Base-by-base conservation (phyloP, 495 filamentous ascomycete species). In the Neurospora tetrasperma region DNA sequence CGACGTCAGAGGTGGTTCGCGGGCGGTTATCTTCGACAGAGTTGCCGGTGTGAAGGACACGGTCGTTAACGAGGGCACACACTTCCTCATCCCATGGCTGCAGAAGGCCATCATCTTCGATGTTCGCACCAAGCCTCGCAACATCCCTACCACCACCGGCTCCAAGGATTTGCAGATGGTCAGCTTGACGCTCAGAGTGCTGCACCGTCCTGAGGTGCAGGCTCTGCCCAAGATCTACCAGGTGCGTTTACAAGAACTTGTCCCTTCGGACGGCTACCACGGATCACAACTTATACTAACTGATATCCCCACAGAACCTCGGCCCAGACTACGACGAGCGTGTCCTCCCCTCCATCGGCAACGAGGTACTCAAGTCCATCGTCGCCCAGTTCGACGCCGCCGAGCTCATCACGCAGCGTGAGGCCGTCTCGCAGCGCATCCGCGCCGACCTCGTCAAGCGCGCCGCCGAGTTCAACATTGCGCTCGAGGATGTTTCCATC, bases 161-260 rank as follows among this genome's bases (percentile, higher is more conserved):
- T 94, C 91, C 87, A 99, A 99, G 89, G 96, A 99, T 84, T 82
- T 99, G 83, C 96, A 99, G 88, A 99, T 99, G 96, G 96, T 99
- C 80, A 97, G 93, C 87, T 87, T 99, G 88, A 99, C 96, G 42
- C 86, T 99, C 77, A 89, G 96, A 78, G 96, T 99, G 71, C 84
- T 99, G 81, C 96, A 98, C 85, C 88, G 96, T 74, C 96, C 96
- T 40, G 95, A 99, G 43, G 96, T 99, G 76, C 89, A 91, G 84
- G 88, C 89, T 77, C 84, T 99, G 81, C 96, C 96, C 27, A 96
- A 93, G 84, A 99, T 99, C 80, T 99, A 99, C 86, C 96, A 98
- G 90, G 96, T 98, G 82, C 72, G 86, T 74, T 71, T 66, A 59
- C 23, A 35, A 18, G 12, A 35, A 70, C 40, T 10, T 9, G 5